Evolutionary conservation across 139 green algal species (phyloP).

Genomic region (Nannochloris sp.): DNA sequence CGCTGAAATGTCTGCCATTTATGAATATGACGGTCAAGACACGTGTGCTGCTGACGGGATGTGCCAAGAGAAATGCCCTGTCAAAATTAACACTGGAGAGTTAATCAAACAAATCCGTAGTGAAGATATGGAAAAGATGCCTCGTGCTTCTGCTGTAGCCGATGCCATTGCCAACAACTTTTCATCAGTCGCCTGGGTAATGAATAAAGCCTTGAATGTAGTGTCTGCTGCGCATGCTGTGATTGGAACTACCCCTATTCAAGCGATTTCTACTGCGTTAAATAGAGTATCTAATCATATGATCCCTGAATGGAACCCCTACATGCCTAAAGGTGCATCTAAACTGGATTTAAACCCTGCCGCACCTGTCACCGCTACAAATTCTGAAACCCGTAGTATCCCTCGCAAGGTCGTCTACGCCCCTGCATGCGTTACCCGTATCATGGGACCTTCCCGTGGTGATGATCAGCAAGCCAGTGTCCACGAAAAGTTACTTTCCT

Average conservation of each 20-base stretch:
- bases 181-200: conserved; percentile 40
- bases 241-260: conserved; percentile 62
- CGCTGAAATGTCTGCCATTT: conserved; percentile 57
- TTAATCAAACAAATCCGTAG: conserved; percentile 78
- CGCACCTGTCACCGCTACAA: not conserved
- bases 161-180: conserved; percentile 76
- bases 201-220: conserved; percentile 72
- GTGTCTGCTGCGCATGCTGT: conserved; percentile 70
- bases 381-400: conserved; percentile 25
- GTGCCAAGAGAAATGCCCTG: conserved; percentile 97
- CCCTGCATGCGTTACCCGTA: conserved; percentile 87
- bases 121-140: conserved; percentile 47
- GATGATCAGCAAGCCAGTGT: conserved; percentile 68
- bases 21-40: conserved; percentile 71
- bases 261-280: conserved; percentile 56
- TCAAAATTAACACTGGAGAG: conserved; percentile 94
- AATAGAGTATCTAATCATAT: conserved; percentile 66
- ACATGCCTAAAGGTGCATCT: conserved; percentile 77
- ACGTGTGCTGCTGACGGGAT: conserved; percentile 92
- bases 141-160: conserved; percentile 2
- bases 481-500: conserved; percentile 84
- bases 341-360: conserved; percentile 39
- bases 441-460: conserved; percentile 77
- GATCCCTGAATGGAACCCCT: conserved; percentile 89
- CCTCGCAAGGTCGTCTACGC: conserved; percentile 82